Evolutionary conservation across 805 yeast genomes (phyloP).

Genomic region (Pichia cabralensis): DNA sequence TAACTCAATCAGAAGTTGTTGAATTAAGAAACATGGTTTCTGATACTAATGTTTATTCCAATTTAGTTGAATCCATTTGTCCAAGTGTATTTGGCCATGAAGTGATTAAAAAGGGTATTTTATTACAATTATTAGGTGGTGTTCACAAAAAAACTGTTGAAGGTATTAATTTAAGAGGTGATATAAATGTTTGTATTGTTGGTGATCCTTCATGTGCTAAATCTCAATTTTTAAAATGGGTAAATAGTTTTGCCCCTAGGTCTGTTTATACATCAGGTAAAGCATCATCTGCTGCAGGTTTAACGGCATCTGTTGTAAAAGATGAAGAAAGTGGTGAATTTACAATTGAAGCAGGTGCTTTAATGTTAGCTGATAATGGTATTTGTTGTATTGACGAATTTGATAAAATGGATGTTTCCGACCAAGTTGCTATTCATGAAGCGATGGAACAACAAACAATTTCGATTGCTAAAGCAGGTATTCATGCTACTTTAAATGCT

Average conservation of each 20-base stretch:
- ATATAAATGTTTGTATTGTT: slow-evolving; percentile 89
- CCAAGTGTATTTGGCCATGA: slow-evolving; percentile 98
- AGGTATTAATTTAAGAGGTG: slow-evolving; percentile 93
- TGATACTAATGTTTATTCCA: slow-evolving; percentile 74
- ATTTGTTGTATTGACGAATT: slow-evolving; percentile 98
- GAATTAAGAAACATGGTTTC: slow-evolving; percentile 87
- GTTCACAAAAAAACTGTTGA: slow-evolving; percentile 91
- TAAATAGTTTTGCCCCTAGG: slow-evolving; percentile 83
- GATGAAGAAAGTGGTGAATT: slow-evolving; percentile 97
- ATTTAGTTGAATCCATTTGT: slow-evolving; percentile 79
- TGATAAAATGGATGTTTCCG: slow-evolving; percentile 92
- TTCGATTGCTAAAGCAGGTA: slow-evolving; percentile 97
- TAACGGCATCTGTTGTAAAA: slow-evolving; percentile 94
- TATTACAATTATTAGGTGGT: slow-evolving; percentile 86
- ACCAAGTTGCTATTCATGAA: slow-evolving; percentile 98
- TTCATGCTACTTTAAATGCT: slow-evolving; percentile 95
- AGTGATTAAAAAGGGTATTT: slow-evolving; percentile 81
- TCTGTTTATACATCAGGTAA: slow-evolving; percentile 96
- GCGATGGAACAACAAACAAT: slow-evolving; percentile 99
- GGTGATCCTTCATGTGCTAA: slow-evolving; percentile 98
- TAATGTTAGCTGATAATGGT: slow-evolving; percentile 97
- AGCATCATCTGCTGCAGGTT: slow-evolving; percentile 97
- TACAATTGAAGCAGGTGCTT: slow-evolving; percentile 97
- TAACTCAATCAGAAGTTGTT: slow-evolving; percentile 71
- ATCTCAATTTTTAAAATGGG: slow-evolving; percentile 91